Base-by-base conservation (phyloP, 176 grass and related monocot genomes). In the Avena atlantica region DNA sequence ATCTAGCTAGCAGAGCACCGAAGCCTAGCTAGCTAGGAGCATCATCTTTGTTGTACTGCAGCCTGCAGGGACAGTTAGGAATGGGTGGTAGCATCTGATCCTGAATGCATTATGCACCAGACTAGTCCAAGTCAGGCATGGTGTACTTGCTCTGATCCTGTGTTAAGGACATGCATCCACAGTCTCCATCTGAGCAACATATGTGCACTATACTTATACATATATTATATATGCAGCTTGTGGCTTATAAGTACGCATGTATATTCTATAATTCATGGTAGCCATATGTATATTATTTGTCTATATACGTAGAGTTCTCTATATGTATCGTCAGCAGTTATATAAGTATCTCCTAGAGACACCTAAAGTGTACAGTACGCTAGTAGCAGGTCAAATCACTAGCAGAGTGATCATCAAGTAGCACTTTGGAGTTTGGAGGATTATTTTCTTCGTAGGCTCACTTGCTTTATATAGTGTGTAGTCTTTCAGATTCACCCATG, bases 141-240 rank as follows among this genome's bases (percentile, higher is more conserved):
- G 65, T 55, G 64, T 59, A 59, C 80, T 70, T 88, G 73, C 81
- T 84, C 73, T 76, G 51, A 69, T 78, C 87, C 51, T 42, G 78
- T 44, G 79, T 82, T 73, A 82, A 25, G 48, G 70, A 63, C 78
- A 81, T 78, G 59, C 72, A n/a, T 70, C 60, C 36, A 69, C 67
- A 59, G 68, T 40, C 68, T 83, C 81, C 12, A 42, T 71, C 81
- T 25, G 63, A 68, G 25, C 47, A 69, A 21, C 69, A 68, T 68
- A 80, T 63, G 23, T 19, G 20, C 23, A 48, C n/a, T 47, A 19
- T 64, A 11, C 21, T 48, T 21, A 42, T 64, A 11, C 21, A 64
- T 21, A 42, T 15, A 36, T n/a, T 23, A 12, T 59, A 40, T 40
- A 14, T 17, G 11, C 9, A 64, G 2, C 42, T 48, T 64, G 40